Conservation (phyloP, 2,329 filamentous ascomycete species). For the Penicillium verrucosum region DNA sequence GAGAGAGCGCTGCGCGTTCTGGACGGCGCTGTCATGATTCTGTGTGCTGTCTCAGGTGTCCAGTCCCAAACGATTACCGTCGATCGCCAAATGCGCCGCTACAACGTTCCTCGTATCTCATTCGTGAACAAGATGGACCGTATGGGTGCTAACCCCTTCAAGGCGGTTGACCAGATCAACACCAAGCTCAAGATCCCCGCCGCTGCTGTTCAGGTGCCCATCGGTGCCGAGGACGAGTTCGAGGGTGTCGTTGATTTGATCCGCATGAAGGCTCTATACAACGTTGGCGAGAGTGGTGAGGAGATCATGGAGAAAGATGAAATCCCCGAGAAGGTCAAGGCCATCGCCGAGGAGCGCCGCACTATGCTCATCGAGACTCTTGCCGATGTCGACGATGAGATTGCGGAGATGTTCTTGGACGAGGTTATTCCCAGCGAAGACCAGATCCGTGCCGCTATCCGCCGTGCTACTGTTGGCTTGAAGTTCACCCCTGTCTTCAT, state of each 20-base stretch:
- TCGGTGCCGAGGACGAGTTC: slow-evolving; percentile 87
- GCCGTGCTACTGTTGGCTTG: slow-evolving; percentile 78
- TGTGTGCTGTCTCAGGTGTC: slow-evolving; percentile 94
- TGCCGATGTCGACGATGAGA: slow-evolving; percentile 96
- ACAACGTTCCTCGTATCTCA: slow-evolving; percentile 91
- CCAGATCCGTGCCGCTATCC: slow-evolving; percentile 90
- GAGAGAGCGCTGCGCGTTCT: slow-evolving; percentile 91
- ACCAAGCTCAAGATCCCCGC: slow-evolving; percentile 89
- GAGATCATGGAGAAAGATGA: slow-evolving; percentile 72
- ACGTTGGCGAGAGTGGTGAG: slow-evolving; percentile 78
- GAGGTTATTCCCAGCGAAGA: slow-evolving; percentile 73
- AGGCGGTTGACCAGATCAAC: slow-evolving; percentile 96
- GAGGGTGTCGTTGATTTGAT: slow-evolving; percentile 90
- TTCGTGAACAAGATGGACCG: slow-evolving; percentile 99
- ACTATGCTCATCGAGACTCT: slow-evolving; percentile 87
- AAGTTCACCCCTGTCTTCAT: slow-evolving; percentile 96
- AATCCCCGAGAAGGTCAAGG: slow-evolving; percentile 74
- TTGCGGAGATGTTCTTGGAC: slow-evolving; percentile 90
- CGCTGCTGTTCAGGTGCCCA: slow-evolving; percentile 90
- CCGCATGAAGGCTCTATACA: slow-evolving; percentile 89
- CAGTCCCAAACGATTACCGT: slow-evolving; percentile 98
- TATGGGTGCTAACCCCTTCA: slow-evolving; percentile 97
- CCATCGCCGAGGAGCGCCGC: slow-evolving; percentile 77
- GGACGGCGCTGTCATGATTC: slow-evolving; percentile 96
- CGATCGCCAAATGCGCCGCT: slow-evolving; percentile 96